phyloP scores from a whole-genome alignment of 805 yeast species.

The Pichia eremophila region DNA sequence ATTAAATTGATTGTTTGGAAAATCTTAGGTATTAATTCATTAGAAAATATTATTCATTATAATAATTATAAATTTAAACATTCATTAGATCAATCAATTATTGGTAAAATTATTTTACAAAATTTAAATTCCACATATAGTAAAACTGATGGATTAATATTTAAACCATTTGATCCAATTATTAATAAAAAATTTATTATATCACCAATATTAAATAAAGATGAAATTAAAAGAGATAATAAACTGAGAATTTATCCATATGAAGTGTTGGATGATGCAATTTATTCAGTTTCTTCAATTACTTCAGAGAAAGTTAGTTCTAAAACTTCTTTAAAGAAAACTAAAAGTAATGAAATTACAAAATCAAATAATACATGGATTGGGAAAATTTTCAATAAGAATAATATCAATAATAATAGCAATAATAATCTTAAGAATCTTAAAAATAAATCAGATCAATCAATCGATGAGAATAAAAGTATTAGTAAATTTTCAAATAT shows the following conservation, averaged over 20 bases:
- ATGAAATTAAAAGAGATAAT: slow-evolving; percentile 21
- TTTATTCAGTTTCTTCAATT: slow-evolving; percentile 29
- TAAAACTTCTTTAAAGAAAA: background rate
- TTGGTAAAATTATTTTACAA: slow-evolving; percentile 19
- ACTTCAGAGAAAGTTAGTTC: background rate
- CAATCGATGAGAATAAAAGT: slow-evolving; percentile 2
- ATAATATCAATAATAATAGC: slow-evolving; percentile 1
- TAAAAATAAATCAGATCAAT: background rate
- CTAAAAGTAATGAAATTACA: background rate
- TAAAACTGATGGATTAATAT: slow-evolving; percentile 10
- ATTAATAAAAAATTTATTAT: slow-evolving; percentile 43
- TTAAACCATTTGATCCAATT: slow-evolving; percentile 28
- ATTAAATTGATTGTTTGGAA: slow-evolving; percentile 63
- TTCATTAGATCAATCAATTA: slow-evolving; percentile 9
- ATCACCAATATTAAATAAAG: background rate
- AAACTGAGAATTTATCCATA: slow-evolving; percentile 46
- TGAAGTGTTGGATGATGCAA: slow-evolving; percentile 59
- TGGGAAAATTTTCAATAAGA: background rate
- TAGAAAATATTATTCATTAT: slow-evolving; percentile 4
- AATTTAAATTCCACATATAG: slow-evolving; percentile 26
- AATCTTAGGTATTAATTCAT: slow-evolving; percentile 27
- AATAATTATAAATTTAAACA: slow-evolving; percentile 11
- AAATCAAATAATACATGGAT: background rate
- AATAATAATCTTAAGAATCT: slow-evolving; percentile 20
- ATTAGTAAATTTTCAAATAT: background rate